Percentiles rank a stretch among this genome's conserved stretches.
Conservation (phyloP, 2,329 filamentous ascomycete species). For the Fusarium secorum region DNA sequence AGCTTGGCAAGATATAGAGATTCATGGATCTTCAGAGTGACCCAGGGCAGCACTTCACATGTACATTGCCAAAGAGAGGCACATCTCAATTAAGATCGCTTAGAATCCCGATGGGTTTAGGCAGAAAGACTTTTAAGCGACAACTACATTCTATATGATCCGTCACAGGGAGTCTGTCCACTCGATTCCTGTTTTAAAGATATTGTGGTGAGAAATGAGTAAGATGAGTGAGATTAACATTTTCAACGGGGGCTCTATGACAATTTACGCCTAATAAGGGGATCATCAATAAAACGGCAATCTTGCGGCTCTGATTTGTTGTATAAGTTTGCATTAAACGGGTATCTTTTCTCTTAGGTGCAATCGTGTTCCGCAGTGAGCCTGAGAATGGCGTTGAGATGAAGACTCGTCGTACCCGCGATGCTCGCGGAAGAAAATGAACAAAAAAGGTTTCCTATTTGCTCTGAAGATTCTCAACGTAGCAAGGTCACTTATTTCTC, state of each 20-base stretch:
- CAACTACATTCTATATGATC: not conserved
- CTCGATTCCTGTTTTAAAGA: not conserved
- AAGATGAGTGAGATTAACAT: not conserved
- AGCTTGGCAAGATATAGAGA: not conserved
- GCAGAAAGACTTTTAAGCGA: fast-evolving
- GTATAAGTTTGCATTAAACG: not conserved
- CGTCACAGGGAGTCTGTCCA: fast-evolving
- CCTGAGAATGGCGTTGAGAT: not conserved
- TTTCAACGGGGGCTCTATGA: not conserved
- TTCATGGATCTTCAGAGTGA: not conserved
- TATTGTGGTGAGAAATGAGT: not conserved
- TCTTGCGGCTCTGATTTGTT: fast-evolving
- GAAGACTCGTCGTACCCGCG: fast-evolving
- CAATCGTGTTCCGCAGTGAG: not conserved
- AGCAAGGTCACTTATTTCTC: not conserved
- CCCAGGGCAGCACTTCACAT: not conserved
- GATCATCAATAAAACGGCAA: too few species aligned
- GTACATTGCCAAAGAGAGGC: not conserved
- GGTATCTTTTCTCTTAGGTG: not conserved
- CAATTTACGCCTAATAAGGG: not conserved
- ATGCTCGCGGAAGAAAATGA: not conserved
- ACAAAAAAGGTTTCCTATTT: fast-evolving
- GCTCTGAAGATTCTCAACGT: not conserved
- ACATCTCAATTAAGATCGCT: too few species aligned
- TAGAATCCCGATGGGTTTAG: fast-evolving